Base-by-base conservation (phyloP, 805 yeast genomes). In the Nakazawaea holstii region DNA sequence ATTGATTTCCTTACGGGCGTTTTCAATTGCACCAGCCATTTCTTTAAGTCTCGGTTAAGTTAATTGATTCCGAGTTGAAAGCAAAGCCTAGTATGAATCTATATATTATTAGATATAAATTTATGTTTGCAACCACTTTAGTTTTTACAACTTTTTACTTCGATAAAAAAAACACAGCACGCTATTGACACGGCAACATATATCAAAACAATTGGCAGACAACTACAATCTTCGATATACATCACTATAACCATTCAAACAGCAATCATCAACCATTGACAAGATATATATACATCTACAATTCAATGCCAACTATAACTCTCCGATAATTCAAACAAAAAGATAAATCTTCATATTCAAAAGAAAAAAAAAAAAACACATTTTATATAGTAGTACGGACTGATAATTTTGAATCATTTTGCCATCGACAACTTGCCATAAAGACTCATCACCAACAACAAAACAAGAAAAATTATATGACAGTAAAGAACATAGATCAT, bases 11-110 rank as follows among this genome's bases (percentile, higher is more conserved):
- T 91, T 92, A 68, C 96, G 92, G 60, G 99, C 97, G 70, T 87
- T 90, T 71, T 92, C 97, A 63, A 92, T 68, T 63, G 96, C 96
- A 72, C 97, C 97, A 68, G 97, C 97, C 97, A 46, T 46, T 32
- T 30, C 32, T 30, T 9, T 6, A 30, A 20, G 24, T 20, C 24
- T 5, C 24, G 24, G 24, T 20, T 20, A 20, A 20, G 24, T 20
- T 20, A 20, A 20, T 20, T 20, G 24, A 20, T 20, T 20, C 24
- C 24, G 24, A 20, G 24, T 20, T 20, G 5, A 20, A 5, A 20
- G 24, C 24, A 20, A 20, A 20, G 24, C 24, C 24, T 20, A 20
- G 24, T 20, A 20, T 20, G 24, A 20, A 20, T 20, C 24, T 20
- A 20, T 20, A 20, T 20, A 20, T 20, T 20, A 20, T 20, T 20